Conservation (phyloP, 2,329 filamentous ascomycete genomes). For the Cercospora sp. region DNA sequence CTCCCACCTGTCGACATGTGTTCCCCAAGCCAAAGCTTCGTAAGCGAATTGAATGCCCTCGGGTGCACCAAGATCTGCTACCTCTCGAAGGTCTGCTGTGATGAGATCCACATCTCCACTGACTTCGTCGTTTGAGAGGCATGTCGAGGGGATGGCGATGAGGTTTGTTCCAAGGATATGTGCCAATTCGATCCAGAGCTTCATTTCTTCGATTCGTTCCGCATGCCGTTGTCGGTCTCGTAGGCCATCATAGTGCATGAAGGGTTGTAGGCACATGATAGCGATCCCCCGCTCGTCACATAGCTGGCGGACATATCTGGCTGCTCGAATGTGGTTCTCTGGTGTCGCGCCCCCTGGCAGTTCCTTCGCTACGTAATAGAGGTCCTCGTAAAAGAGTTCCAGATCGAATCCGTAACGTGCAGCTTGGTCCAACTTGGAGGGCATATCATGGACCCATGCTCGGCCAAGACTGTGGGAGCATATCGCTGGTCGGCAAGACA, state of each 20-base stretch:
- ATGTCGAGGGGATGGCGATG: conserved; percentile 73
- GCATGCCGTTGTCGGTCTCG: conserved; percentile 61
- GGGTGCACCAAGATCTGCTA: conserved; percentile 66
- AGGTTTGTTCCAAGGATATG: conserved; percentile 66
- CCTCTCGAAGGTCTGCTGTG: conserved; percentile 61
- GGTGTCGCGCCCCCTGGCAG: conserved; percentile 47
- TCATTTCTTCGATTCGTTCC: conserved; percentile 61
- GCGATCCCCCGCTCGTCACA: conserved; percentile 58
- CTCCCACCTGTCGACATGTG: conserved; percentile 70
- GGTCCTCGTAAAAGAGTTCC: conserved; percentile 77
- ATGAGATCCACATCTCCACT: conserved; percentile 58
- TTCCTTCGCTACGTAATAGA: conserved; percentile 60
- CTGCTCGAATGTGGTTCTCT: conserved; percentile 58
- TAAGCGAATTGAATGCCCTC: conserved; percentile 68
- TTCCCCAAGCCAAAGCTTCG: conserved; percentile 73
- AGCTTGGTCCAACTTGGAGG: conserved; percentile 68
- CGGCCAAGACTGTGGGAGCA: conserved; percentile 76
- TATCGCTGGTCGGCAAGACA: conserved; percentile 65
- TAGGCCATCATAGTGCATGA: conserved; percentile 75
- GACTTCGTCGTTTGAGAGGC: conserved; percentile 57
- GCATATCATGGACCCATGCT: conserved; percentile 67
- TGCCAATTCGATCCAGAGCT: conserved; percentile 69
- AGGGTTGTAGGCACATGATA: conserved; percentile 72
- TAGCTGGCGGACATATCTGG: conserved; percentile 57
- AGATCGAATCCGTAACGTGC: conserved; percentile 67